Base-by-base conservation (phyloP, 352 stramenopile genomes). In the Globisporangium viniferum region DNA sequence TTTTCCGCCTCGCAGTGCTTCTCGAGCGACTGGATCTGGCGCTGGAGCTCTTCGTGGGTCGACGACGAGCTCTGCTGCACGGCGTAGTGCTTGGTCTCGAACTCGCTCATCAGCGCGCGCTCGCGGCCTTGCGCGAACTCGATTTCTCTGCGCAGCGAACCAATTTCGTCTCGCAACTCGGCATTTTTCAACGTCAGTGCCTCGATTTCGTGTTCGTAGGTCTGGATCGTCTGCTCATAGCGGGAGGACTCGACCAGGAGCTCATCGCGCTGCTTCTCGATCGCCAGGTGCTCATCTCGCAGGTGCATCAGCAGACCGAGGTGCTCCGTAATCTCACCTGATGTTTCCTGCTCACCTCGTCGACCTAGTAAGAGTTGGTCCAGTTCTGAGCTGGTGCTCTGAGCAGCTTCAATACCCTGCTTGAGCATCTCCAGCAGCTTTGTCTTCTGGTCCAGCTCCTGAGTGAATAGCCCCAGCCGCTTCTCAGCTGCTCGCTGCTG, bases 161-260 rank as follows among this genome's bases (percentile, higher is more conserved):
- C 56, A 10, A 82, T 35, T n/a, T 76, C 59, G 10, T 69, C 58
- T 31, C 73, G 74, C 31, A 66, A 74, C 35, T 72, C 74, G 8
- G 57, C 62, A 35, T 74, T 79, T n/a, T 71, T 68, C 24, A 73
- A 55, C 36, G 81, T 68, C 12, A 84, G 61, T 18, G 59, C 71
- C 10, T 72, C 56, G 46, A 81, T 69, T 63, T 81, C 71, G 62
- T 82, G 75, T 15, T 82, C 73, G 9, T 79, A 71, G 22, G 74
- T 55, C 49, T 82, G 57, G 14, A 84, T 61, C 33, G 73, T 73
- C 31, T 81, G 70, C 48, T 88, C 78, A 60, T 77, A 73, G 49
- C 73, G 80, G 22, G 73, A 79, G 6, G 84, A 65, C 64, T 88
- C 76, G 27, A 78, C 65, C 54, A 80, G 60, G 29, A 86, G 65